These are phyloP conservation scores for Acanthamoeba royreba DNA, from an alignment of 208 protist genomes.

Conservation along the genomic window DNA sequence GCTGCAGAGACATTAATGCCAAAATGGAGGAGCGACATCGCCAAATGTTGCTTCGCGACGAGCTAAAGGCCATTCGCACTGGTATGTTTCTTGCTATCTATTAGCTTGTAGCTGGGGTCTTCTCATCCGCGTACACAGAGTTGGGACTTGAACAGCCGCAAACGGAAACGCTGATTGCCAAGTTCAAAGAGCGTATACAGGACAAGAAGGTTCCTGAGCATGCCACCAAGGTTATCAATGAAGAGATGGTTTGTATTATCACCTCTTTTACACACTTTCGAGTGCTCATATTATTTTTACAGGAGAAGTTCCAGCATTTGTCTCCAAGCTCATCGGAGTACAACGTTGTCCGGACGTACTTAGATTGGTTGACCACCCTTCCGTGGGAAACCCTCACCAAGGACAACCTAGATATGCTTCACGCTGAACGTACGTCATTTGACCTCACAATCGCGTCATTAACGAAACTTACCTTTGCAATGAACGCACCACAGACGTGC, in stretches of 20 bases:
- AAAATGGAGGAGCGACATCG: constrained; percentile 17
- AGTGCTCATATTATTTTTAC: not conserved
- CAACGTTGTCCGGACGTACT: constrained; percentile 82
- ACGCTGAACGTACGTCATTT: constrained; percentile 40
- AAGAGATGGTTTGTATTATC: constrained; percentile 50
- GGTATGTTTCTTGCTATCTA: not conserved
- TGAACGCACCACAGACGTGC: constrained; percentile 5
- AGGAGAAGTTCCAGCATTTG: not conserved
- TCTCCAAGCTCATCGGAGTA: not conserved
- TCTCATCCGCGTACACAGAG: not conserved
- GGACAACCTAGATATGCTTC: constrained; percentile 80
- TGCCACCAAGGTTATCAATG: constrained; percentile 39
- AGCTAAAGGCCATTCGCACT: constrained; percentile 19
- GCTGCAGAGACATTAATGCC: not conserved
- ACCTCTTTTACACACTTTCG: not conserved
- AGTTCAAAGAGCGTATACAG: constrained; percentile 11
- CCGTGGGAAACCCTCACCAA: constrained; percentile 78
- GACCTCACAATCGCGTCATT: not conserved
- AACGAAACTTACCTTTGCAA: not conserved
- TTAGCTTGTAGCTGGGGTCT: not conserved
- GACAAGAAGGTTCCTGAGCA: not conserved
- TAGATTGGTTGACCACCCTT: constrained; percentile 84
- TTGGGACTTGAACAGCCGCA: constrained; percentile 21
- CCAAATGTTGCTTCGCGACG: not conserved
- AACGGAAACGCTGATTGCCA: constrained; percentile 36